A percentile compares a stretch with the other conserved stretches of the same genome.
These are phyloP conservation scores for Skeletonema grethae DNA, from an alignment of 108 stramenopile species.

Conservation along the genomic window DNA sequence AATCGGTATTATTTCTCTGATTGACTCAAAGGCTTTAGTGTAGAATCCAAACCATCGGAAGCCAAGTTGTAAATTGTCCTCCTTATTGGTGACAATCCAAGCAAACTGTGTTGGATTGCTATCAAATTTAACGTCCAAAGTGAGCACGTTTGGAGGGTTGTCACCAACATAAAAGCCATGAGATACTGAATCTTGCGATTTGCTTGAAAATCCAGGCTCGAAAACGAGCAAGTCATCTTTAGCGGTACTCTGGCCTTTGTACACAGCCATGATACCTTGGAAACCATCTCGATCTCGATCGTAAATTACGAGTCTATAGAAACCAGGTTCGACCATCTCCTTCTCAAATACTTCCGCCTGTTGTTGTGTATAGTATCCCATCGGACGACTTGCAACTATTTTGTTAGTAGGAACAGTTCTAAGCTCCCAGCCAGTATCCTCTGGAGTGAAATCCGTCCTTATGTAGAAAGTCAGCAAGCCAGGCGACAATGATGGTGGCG, in stretches of 20 bases:
- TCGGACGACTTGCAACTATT: conserved; percentile 13
- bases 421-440: conserved; percentile 35
- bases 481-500: conserved; percentile 8
- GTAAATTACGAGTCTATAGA: conserved; percentile 29
- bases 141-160: conserved; percentile 16
- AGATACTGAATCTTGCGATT: conserved; percentile 7
- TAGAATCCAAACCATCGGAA: conserved; percentile 35
- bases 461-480: conserved; percentile 29
- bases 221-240: conserved; percentile 13
- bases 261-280: conserved; percentile 24
- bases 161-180: conserved; percentile 40
- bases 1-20: conserved; percentile 27
- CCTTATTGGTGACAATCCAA: conserved; percentile 20
- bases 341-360: conserved; percentile 19
- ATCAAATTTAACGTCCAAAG: conserved; percentile 32
- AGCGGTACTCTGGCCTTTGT: conserved; percentile 14
- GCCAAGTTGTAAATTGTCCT: conserved; percentile 20
- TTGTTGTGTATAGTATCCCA: conserved; percentile 23
- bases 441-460: conserved; percentile 24
- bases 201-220: conserved; percentile 28
- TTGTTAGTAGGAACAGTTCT: conserved; percentile 9
- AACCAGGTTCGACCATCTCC: conserved; percentile 27
- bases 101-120: conserved; percentile 16
- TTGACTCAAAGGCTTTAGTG: not conserved
- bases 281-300: conserved; percentile 34